A percentile compares a stretch with the other conserved stretches of the same genome.
Evolutionary conservation across 2,329 filamentous ascomycete genomes (phyloP).

Genomic region (Curvularia sp.): DNA sequence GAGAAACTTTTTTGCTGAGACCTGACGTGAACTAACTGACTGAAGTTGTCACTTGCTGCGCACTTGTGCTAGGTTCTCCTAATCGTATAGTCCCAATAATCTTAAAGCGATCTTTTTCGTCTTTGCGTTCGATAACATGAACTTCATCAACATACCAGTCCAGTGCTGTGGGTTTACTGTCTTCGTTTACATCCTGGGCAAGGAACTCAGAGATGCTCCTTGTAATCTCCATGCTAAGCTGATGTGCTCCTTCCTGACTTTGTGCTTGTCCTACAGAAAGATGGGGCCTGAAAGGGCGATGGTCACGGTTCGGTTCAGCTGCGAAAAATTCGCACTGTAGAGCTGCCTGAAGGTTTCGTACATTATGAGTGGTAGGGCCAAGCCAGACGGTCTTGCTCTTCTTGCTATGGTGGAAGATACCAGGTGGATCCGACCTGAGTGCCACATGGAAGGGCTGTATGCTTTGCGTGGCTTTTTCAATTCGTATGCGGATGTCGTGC

Average conservation of each 20-base stretch:
- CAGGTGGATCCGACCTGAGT: constrained; percentile 31
- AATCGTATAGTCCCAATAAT: constrained; percentile 30
- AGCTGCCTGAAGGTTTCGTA: constrained; percentile 34
- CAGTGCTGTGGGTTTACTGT: constrained; percentile 16
- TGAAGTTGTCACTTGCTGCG: neutral
- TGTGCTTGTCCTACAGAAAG: constrained; percentile 38
- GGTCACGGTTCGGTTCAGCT: constrained; percentile 32
- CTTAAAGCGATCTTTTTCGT: constrained; percentile 35
- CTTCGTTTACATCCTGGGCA: neutral
- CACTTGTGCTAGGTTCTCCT: neutral
- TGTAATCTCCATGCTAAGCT: constrained; percentile 27
- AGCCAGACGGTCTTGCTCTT: constrained; percentile 40
- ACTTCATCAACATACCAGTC: constrained; percentile 39
- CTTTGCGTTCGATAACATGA: constrained; percentile 38
- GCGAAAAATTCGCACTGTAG: constrained; percentile 36
- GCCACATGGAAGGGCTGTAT: constrained; percentile 30
- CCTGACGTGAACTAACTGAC: constrained; percentile 7
- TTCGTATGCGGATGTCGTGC: constrained; percentile 30
- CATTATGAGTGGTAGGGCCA: constrained; percentile 20
- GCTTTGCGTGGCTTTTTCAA: constrained; percentile 26
- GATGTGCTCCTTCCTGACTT: constrained; percentile 18
- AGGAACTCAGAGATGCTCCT: constrained; percentile 19
- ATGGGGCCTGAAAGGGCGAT: constrained; percentile 36
- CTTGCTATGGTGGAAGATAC: constrained; percentile 28
- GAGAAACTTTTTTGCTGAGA: constrained; percentile 58